phyloP scores from a whole-genome alignment of 345 rosid species.

The Melaleuca quinquenervia region DNA sequence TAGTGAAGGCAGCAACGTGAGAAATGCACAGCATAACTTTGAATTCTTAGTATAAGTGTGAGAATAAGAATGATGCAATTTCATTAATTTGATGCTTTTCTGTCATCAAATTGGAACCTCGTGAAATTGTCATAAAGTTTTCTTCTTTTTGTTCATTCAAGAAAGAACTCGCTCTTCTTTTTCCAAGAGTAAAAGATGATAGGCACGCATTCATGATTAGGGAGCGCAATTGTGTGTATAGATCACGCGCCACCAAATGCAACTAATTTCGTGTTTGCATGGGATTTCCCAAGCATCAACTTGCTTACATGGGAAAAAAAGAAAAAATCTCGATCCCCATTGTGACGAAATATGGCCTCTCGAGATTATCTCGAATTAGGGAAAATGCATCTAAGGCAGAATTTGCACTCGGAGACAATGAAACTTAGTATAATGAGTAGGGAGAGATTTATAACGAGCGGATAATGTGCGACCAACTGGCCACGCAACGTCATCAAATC shows the following conservation, averaged over 20 bases:
- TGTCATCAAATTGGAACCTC: not conserved
- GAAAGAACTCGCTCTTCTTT: not conserved
- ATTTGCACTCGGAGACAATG: no score
- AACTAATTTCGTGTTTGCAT: not conserved
- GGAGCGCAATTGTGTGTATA: not conserved
- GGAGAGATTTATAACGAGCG: no score
- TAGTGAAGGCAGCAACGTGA: not conserved
- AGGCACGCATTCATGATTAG: not conserved
- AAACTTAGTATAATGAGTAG: not conserved
- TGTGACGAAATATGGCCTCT: not conserved
- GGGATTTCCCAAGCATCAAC: not conserved
- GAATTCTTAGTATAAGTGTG: not conserved
- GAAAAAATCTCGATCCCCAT: not conserved
- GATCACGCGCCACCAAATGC: not conserved
- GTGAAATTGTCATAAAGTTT: not conserved
- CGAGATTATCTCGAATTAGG: not conserved
- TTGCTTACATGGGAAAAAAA: not conserved
- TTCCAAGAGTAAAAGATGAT: not conserved
- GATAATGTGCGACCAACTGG: not conserved
- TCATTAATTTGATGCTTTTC: not conserved
- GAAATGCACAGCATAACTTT: not conserved
- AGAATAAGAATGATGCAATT: not conserved
- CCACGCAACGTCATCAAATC: rapidly evolving
- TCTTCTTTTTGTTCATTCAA: not conserved
- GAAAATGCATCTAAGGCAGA: no score